A percentile compares a stretch with the other conserved stretches of the same genome.
phyloP scores from a whole-genome alignment of 1,284 basidiomycete species.

The Pyrrhoderma lamaoense region DNA sequence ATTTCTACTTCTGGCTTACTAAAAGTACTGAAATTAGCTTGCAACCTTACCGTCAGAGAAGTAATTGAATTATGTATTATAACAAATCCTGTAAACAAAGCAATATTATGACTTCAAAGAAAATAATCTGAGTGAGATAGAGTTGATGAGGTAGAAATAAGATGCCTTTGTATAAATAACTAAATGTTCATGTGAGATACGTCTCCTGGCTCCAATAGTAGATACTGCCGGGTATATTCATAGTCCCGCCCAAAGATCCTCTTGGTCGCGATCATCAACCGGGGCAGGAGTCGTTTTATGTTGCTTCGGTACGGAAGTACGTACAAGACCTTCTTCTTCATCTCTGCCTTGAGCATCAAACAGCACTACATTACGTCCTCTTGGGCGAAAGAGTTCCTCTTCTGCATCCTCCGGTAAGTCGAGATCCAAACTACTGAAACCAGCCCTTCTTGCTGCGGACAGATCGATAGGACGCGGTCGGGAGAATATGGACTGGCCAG shows the following conservation, averaged over 20 bases:
- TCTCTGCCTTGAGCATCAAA: constrained; percentile 46
- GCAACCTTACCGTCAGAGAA: neutral
- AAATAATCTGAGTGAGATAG: neutral
- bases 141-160: too few species aligned
- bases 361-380: constrained; percentile 35
- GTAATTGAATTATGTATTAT: neutral
- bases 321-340: constrained; percentile 28
- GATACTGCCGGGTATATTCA: constrained; percentile 32
- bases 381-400: constrained; percentile 23
- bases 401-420: constrained; percentile 67
- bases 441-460: constrained; percentile 58
- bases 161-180: too few species aligned
- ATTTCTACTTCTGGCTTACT: too few species aligned
- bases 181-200: too few species aligned
- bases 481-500: constrained; percentile 89
- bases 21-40: neutral
- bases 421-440: constrained; percentile 58
- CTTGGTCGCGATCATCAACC: constrained; percentile 47
- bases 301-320: constrained; percentile 31
- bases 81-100: neutral
- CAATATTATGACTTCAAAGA: constrained; percentile 2
- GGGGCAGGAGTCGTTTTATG: constrained; percentile 54
- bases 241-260: constrained; percentile 68
- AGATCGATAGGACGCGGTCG: constrained; percentile 90
- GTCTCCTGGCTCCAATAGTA: too few species aligned